These are phyloP conservation scores for Microascus cirrosus DNA, from an alignment of 2,329 filamentous ascomycete species.

Conservation along the genomic window DNA sequence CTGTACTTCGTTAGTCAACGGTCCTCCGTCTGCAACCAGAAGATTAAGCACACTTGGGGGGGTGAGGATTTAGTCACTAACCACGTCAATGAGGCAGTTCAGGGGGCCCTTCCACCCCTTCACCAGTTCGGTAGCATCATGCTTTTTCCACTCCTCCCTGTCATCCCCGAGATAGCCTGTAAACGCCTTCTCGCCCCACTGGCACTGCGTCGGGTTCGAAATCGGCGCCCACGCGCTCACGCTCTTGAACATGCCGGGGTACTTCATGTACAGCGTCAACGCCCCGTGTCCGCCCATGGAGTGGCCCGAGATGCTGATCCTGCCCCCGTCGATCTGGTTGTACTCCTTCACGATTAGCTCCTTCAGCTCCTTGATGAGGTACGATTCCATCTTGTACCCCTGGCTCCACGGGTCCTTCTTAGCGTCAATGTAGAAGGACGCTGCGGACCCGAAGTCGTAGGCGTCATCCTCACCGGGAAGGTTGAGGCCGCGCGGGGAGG, in stretches of 20 bases:
- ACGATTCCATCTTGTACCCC: slow-evolving; percentile 91
- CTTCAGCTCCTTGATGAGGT: slow-evolving; percentile 84
- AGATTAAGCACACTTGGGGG: neutral
- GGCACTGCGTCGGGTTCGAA: slow-evolving; percentile 70
- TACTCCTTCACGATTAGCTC: slow-evolving; percentile 61
- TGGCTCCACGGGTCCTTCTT: slow-evolving; percentile 60
- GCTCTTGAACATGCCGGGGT: slow-evolving; percentile 80
- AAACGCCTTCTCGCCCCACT: slow-evolving; percentile 96
- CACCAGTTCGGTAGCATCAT: slow-evolving; percentile 87
- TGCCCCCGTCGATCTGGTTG: slow-evolving; percentile 52
- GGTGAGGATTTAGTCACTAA: slow-evolving; percentile 28
- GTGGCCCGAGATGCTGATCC: slow-evolving; percentile 83
- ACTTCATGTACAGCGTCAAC: slow-evolving; percentile 80
- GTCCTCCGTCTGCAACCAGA: neutral
- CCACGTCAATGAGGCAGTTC: slow-evolving; percentile 78
- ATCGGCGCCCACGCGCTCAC: slow-evolving; percentile 90
- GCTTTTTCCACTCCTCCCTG: slow-evolving; percentile 67
- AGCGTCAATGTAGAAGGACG: slow-evolving; percentile 91
- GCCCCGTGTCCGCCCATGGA: slow-evolving; percentile 97
- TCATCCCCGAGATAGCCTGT: slow-evolving; percentile 76
- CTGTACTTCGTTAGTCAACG: slow-evolving; percentile 23
- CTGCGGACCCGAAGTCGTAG: slow-evolving; percentile 87
- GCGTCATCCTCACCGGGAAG: slow-evolving; percentile 76
- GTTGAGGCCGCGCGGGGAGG: slow-evolving; percentile 73
- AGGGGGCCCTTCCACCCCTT: slow-evolving; percentile 61